These are phyloP conservation scores for Globisporangium heterothallicum DNA, from an alignment of 352 stramenopile genomes.

Conservation along the genomic window DNA sequence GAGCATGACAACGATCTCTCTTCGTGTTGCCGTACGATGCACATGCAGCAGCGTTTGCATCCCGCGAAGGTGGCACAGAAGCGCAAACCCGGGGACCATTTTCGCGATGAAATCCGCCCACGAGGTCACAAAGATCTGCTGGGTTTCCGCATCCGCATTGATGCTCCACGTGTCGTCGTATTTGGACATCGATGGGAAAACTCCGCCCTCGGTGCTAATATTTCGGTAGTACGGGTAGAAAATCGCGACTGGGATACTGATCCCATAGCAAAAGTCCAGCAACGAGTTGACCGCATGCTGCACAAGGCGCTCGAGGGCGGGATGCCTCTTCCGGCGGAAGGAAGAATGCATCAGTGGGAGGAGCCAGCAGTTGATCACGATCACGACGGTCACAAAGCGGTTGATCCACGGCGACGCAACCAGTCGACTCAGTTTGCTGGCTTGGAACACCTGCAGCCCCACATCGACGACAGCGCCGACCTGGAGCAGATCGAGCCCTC, in stretches of 20 bases:
- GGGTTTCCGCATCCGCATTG: not conserved
- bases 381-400: constrained; percentile 4
- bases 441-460: constrained; percentile 21
- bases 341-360: constrained; percentile 11
- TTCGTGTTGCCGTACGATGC: not conserved
- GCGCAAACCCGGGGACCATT: constrained; percentile 7
- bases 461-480: constrained; percentile 15
- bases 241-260: constrained; percentile 9
- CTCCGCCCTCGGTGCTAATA: not conserved
- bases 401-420: constrained; percentile 18
- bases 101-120: constrained; percentile 15
- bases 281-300: constrained; percentile 13
- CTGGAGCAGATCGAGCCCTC: constrained; percentile 8
- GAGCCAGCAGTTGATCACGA: constrained; percentile 23
- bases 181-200: not conserved
- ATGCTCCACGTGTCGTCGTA: constrained; percentile 14
- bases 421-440: constrained; percentile 14
- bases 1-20: constrained; percentile 10
- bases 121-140: constrained; percentile 13
- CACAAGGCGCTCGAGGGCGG: constrained; percentile 7
- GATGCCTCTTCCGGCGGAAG: not conserved
- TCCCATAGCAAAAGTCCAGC: constrained; percentile 14
- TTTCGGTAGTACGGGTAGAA: constrained; percentile 6
- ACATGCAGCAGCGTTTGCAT: constrained; percentile 13
- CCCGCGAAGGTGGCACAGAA: constrained; percentile 5